These are phyloP conservation scores for Suhomyces atakaporum DNA, from an alignment of 1,139 yeast genomes.

Conservation along the genomic window DNA sequence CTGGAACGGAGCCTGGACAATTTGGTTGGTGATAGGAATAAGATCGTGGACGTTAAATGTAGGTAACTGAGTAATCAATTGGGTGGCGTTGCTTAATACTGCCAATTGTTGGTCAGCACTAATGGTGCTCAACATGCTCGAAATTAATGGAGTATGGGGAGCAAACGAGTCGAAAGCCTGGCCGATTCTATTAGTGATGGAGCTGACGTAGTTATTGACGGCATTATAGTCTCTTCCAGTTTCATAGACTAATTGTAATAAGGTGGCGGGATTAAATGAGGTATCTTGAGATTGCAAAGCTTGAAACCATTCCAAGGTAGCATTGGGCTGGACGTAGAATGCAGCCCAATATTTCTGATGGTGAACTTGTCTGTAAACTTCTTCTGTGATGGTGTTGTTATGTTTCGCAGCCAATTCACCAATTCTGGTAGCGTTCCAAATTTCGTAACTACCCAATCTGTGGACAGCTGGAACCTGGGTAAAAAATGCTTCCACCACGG, in stretches of 20 bases:
- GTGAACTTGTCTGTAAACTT: constrained; percentile 31
- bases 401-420: constrained; percentile 19
- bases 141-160: constrained; percentile 23
- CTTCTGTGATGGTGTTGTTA: constrained; percentile 27
- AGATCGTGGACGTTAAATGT: constrained; percentile 21
- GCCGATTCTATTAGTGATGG: constrained; percentile 21
- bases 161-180: constrained; percentile 18
- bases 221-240: constrained; percentile 38
- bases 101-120: constrained; percentile 20
- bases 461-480: constrained; percentile 23
- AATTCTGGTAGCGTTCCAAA: constrained; percentile 25
- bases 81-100: constrained; percentile 24
- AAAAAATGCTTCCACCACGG: constrained; percentile 27
- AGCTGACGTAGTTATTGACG: constrained; percentile 23
- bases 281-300: constrained; percentile 21
- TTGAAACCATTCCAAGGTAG: constrained; percentile 25
- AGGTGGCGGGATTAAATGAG: constrained; percentile 18
- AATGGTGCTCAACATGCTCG: constrained; percentile 23
- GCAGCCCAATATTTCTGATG: constrained; percentile 36
- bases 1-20: constrained; percentile 35
- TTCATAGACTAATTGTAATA: constrained; percentile 31
- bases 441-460: constrained; percentile 25
- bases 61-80: constrained; percentile 28
- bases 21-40: constrained; percentile 26
- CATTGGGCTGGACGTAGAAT: constrained; percentile 31